A percentile compares a stretch with the other conserved stretches of the same genome.
Conservation (phyloP, 176 grass and related monocot species). For the Neostapfia colusana region DNA sequence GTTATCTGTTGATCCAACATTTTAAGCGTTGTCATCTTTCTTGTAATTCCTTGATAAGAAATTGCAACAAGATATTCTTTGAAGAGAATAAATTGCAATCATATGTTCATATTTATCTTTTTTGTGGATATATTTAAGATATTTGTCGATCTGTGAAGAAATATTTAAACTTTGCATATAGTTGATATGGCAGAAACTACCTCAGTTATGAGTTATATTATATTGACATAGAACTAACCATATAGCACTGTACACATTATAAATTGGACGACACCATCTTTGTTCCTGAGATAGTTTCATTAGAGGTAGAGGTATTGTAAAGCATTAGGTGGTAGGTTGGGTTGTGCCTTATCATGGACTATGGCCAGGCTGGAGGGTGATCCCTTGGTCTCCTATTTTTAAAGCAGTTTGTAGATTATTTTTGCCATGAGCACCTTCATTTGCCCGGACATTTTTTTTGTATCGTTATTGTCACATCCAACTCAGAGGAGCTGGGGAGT, state of each 20-base stretch:
- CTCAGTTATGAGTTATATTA: neutral
- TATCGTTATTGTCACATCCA: neutral
- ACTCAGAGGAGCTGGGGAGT: neutral
- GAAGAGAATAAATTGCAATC: no score
- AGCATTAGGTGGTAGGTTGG: no score
- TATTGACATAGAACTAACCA: neutral
- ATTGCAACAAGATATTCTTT: neutral
- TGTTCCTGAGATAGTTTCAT: no score
- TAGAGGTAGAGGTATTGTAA: no score
- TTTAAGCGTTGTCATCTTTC: neutral
- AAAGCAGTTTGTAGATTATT: no score
- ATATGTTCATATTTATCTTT: neutral
- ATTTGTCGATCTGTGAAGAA: neutral
- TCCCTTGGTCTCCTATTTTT: no score
- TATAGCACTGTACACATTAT: neutral
- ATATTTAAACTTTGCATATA: neutral
- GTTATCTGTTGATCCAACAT: conserved; percentile 12
- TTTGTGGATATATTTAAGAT: neutral
- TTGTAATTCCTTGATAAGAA: conserved; percentile 28
- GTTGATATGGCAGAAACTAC: neutral
- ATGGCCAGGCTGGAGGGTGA: no score
- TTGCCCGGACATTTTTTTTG: neutral
- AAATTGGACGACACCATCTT: neutral
- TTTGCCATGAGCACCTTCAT: neutral
- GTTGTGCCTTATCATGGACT: no score